Evolutionary conservation across 78 protist species (phyloP), one percentile per base, ranked within the genome.

Genomic region (Dictyostelium intermedium): DNA sequence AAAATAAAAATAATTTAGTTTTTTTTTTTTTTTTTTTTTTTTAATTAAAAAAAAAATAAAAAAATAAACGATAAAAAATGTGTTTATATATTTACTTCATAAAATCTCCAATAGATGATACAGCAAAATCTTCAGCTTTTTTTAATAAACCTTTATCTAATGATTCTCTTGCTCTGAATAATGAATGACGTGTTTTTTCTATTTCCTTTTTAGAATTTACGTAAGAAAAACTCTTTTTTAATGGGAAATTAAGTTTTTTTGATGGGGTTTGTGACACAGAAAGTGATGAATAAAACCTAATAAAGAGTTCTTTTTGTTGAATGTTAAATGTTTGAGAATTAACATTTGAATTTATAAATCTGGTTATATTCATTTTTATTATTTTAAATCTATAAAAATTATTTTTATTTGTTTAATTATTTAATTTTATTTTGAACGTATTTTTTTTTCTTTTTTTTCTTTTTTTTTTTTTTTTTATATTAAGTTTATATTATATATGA

Each of bases 91-190:
- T 39, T 50, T 85, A 85, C 84, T 73, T 86, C 18, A 76, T 47
- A 11, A 86, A 27, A 32, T 30, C 61, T 60, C 41, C 76, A 27
- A 86, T 60, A 23, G 73, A 63, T n/a, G 61, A 14, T 7, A 86
- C 45, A 9, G 78, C 63, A 30, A 76, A 20, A 37, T 50, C 61
- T 60, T 86, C 92, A 3, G 83, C 92, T 56, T 76, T 37, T 35
- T 30, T 53, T 47, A 77, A 76, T 25, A 43, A 23, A 50, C 92
- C 92, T 56, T 63, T 50, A 47, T 86, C 92, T 47, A 76, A 43
- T 6, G 30, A 53, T 18, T 73, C 53, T 34, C 53, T 70, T 13
- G 83, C 91, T 50, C 60, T 45, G 34, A 25, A 47, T 61, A 85
- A 18, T 25, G 60, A 35, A 35, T 85, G 20, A 27, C 76, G 70